Evolutionary conservation across 192 early-diverging fungal genomes (phyloP), one percentile per base, ranked within the genome.

Genomic region (Rhizoclosmatium globosum): DNA sequence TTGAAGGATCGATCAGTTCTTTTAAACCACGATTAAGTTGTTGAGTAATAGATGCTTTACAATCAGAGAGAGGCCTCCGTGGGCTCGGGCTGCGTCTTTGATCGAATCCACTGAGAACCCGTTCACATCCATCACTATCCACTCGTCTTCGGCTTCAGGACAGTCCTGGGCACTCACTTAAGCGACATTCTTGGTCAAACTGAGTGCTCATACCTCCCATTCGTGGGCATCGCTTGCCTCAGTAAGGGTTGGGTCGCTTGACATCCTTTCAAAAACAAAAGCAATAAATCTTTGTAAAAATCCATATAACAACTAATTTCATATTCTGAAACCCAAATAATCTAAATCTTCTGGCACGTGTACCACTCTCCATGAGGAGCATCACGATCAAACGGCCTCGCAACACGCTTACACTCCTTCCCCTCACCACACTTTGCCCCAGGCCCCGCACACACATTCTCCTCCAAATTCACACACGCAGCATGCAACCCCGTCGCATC

Each of bases 21-120:
- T 61, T 19, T 17, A 9, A 61, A 73, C 7, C 3, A 19, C 43
- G 46, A 45, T 21, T 11, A 39, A 41, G 64, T 31, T 31, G 31
- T 31, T 57, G 15, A 47, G 2, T 31, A 50, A 17, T 46, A 47
- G n/a, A 2, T 19, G 46, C 46, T 57, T 59, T 62, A 79, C 77
- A 31, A 71, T 79, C 23, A 79, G 42, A 64, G 77, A 79, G 7
- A 79, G 47, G 4, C 77, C 77, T 50, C 56, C 48, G 38, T 79
- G 43, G 11, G 17, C 15, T 19, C 47, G 44, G 9, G 68, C 53
- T 7, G 47, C 38, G n/a, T 57, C 43, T 41, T 71, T 69, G 11
- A 71, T 53, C 3, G 38, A 44, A 6, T 79, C 77, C 9, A 56
- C 15, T 17, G 39, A 39, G 31, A 79, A 41, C 2, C 68, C 68